phyloP scores from a whole-genome alignment of 352 stramenopile genomes.

The Blastocystis sp. region DNA sequence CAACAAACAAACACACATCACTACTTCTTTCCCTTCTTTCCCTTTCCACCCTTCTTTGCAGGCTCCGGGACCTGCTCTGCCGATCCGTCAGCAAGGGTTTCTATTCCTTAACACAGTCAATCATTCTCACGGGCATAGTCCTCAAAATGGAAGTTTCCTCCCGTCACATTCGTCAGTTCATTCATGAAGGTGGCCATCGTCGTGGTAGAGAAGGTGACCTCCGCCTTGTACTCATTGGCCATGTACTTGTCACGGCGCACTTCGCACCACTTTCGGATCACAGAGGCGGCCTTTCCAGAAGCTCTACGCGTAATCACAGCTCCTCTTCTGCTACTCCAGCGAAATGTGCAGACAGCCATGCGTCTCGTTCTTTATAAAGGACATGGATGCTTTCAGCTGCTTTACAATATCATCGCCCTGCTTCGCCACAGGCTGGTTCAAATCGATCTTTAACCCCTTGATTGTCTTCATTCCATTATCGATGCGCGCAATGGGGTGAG shows the following conservation, averaged over 20 bases:
- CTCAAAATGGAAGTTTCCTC: slow-evolving; percentile 42
- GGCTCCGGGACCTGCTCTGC: not conserved
- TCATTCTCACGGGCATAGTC: slow-evolving; percentile 3
- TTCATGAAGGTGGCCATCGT: slow-evolving; percentile 61
- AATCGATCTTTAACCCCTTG: slow-evolving; percentile 59
- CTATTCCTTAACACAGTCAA: not conserved
- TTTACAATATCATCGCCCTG: slow-evolving; percentile 57
- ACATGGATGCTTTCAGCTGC: slow-evolving; percentile 32
- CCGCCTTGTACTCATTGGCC: slow-evolving; percentile 17
- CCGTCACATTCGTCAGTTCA: slow-evolving; percentile 21
- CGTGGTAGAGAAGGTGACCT: slow-evolving; percentile 47
- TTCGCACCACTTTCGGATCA: slow-evolving; percentile 43
- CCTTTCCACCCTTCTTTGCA: slow-evolving; percentile 43
- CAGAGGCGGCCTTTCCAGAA: slow-evolving; percentile 21
- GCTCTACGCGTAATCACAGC: not conserved
- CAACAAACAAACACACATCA: not conserved
- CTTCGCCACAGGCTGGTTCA: slow-evolving; percentile 13
- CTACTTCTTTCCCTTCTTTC: slow-evolving; percentile 41
- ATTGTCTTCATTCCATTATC: slow-evolving; percentile 62
- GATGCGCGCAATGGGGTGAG: slow-evolving; percentile 24
- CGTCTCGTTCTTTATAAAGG: slow-evolving; percentile 60
- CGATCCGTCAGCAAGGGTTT: not conserved
- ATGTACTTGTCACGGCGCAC: slow-evolving; percentile 32
- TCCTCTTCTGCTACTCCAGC: not conserved
- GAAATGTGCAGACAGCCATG: slow-evolving; percentile 38